Base-by-base conservation (phyloP, 495 filamentous ascomycete genomes). In the Neurospora discreta region DNA sequence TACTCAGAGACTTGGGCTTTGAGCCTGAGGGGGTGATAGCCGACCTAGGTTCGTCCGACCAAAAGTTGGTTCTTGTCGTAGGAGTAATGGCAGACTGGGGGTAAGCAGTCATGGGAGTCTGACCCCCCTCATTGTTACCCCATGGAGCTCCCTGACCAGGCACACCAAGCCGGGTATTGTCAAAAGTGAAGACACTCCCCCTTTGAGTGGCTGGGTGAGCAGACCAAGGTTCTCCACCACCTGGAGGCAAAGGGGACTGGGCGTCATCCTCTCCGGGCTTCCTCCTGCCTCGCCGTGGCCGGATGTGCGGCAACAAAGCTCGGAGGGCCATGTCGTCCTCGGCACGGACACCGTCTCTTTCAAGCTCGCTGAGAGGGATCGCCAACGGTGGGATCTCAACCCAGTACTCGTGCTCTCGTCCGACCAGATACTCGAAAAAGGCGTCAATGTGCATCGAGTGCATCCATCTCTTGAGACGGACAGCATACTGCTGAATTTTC, bases 401-500 rank as follows among this genome's bases (percentile, higher is more conserved):
- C 82, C 91, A 97, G 80, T 99, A 99, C 0, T 86, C 74, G 80
- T 97, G 93, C 18, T 87, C 85, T 70, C 95, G 93, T 41, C 89
- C 89, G 41, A 94, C 85, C 13, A 95, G 87, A 78, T 92, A 98
- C 76, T 97, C 93, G 79, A 98, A 98, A 78, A 98, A 99, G 20
- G 94, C 92, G 85, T 98, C 94, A 26, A 99, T 88, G 78, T 98
- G 95, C 92, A 97, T 97, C 1, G 95, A 95, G 77, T 92, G 93
- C 92, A 99, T 95, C 95, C 95, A 99, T 72, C 95, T 88, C 92
- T 97, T 98, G 58, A 98, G 83, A 69, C 95, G 85, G 41, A 98
- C 95, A 68, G 93, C 93, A 82, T 99, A 99, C 77, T 99, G 95
- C 80, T 98, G 95, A 43, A 99, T 93, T 79, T 97, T 99, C 80